Evolutionary conservation across 2,329 filamentous ascomycete species (phyloP).

Genomic region (Chaetomiaceae sp.): DNA sequence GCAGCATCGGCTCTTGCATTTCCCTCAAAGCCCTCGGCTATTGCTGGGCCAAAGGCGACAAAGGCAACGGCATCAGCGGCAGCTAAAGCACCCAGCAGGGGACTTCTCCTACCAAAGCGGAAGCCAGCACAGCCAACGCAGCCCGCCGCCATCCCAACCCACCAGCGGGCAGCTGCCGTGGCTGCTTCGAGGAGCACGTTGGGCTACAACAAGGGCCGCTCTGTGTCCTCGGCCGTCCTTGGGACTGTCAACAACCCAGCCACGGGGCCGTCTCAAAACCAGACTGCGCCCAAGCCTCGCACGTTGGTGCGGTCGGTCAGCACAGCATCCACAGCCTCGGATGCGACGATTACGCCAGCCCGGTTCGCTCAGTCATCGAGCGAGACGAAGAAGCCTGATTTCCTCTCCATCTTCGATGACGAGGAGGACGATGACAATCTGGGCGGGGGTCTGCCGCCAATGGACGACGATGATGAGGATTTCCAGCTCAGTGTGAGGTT

Average conservation of each 20-base stretch:
- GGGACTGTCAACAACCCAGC: conserved; percentile 24
- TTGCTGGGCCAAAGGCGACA: conserved; percentile 23
- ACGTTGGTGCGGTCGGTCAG: conserved; percentile 33
- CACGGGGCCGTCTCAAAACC: conserved; percentile 15
- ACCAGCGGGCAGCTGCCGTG: conserved; percentile 57
- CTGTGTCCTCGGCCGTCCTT: conserved; percentile 45
- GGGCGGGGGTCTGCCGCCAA: conserved; percentile 33
- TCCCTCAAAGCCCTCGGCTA: conserved; percentile 26
- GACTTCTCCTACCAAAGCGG: conserved; percentile 15
- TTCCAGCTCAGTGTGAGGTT: conserved; percentile 51
- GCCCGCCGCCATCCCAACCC: conserved; percentile 45
- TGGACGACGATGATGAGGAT: conserved; percentile 48
- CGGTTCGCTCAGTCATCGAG: conserved; percentile 34
- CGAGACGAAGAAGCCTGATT: conserved; percentile 43
- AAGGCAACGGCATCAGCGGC: conserved; percentile 17
- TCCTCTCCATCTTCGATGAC: conserved; percentile 55
- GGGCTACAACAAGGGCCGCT: conserved; percentile 76
- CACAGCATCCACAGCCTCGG: conserved; percentile 36
- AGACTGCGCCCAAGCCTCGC: conserved; percentile 19
- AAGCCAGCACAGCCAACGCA: conserved; percentile 38
- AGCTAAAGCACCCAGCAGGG: conserved; percentile 27
- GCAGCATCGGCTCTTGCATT: conserved; percentile 52
- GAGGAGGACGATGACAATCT: conserved; percentile 44
- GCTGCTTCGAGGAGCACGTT: conserved; percentile 75
- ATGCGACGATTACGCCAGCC: conserved; percentile 47